Evolutionary conservation across 2,329 filamentous ascomycete genomes (phyloP), one percentile per base, ranked within the genome.

Genomic region (Furcasterigmium furcatum): DNA sequence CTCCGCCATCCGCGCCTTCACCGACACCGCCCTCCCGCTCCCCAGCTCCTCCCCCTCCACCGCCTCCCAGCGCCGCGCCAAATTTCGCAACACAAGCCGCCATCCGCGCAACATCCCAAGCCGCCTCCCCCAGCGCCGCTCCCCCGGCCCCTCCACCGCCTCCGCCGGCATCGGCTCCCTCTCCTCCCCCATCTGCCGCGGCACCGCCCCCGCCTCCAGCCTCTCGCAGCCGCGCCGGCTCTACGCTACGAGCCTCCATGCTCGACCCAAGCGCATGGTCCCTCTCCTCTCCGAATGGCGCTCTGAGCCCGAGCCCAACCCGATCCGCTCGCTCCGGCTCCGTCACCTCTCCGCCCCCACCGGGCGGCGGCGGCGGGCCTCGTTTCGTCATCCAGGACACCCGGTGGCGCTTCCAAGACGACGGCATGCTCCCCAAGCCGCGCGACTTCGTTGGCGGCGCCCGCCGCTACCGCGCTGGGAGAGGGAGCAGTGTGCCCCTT

Each of bases 401-500:
- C 44, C 77, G 92, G 54, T 99, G 91, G 84, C 87, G 85, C 52
- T 99, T 96, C 61, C 87, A 92, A 56, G 80, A 85, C 39, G 92
- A 96, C 57, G 79, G 76, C 29, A 76, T 88, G 55, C 76, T 97
- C 39, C 92, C 94, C 0, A 92, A 91, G 56, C 92, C 92, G 19
- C 78, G 92, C 58, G 83, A 87, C 2, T 96, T 95, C 60, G 68
- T 75, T 2, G 87, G 86, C n/a, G 82, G 80, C 4, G 70, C 77
- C 18, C 91, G 87, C 63, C 83, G 82, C 62, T 99, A 97, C 66
- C 78, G 92, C 51, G 94, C 94, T 29, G 94, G 94, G 9, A 80
- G 92, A 61, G 92, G 91, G 25, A 96, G 91, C 69, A 96, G 88
- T 72, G 91, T 97, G 55, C 94, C 94, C 24, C 72, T 97, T 56